A percentile compares a stretch with the other conserved stretches of the same genome.
phyloP scores from a whole-genome alignment of 2,329 filamentous ascomycete species.

The Clonostachys solani region DNA sequence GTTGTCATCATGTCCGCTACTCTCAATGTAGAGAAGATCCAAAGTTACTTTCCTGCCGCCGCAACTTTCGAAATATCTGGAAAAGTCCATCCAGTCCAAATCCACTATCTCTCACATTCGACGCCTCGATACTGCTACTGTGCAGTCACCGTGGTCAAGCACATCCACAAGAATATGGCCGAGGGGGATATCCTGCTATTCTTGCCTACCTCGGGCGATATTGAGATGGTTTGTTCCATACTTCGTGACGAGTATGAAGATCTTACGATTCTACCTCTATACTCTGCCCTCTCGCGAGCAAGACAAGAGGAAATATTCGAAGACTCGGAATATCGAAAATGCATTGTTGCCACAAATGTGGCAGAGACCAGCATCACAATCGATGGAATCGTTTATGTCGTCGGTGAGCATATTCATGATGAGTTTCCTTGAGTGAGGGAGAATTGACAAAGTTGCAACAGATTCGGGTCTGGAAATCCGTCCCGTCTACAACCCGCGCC shows the following conservation, averaged over 20 bases:
- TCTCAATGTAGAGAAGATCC: slow-evolving; percentile 80
- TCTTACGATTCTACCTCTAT: slow-evolving; percentile 5
- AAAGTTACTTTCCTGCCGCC: slow-evolving; percentile 6
- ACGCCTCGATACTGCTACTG: neutral
- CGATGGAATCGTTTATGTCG: slow-evolving; percentile 3
- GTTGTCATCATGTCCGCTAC: slow-evolving; percentile 84
- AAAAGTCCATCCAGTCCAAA: slow-evolving; percentile 1
- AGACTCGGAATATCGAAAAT: slow-evolving; percentile 4
- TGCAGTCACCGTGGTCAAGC: neutral
- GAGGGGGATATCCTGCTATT: slow-evolving; percentile 7
- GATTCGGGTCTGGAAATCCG: slow-evolving; percentile 6
- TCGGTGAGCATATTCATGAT: neutral
- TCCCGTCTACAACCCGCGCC: slow-evolving; percentile 4
- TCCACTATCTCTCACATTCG: neutral
- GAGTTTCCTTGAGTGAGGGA: neutral
- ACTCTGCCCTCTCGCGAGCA: slow-evolving; percentile 1
- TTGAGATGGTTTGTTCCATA: slow-evolving; percentile 1
- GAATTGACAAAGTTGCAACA: neutral
- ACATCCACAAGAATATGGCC: slow-evolving; percentile 4
- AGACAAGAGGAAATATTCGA: neutral
- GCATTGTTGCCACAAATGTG: slow-evolving; percentile 5
- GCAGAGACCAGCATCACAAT: slow-evolving; percentile 6
- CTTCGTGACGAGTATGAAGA: neutral
- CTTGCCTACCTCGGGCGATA: slow-evolving; percentile 4
- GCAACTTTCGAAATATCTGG: neutral